Evolutionary conservation across 306 rosid species (phyloP).

Genomic region (Quercus agrifolia): DNA sequence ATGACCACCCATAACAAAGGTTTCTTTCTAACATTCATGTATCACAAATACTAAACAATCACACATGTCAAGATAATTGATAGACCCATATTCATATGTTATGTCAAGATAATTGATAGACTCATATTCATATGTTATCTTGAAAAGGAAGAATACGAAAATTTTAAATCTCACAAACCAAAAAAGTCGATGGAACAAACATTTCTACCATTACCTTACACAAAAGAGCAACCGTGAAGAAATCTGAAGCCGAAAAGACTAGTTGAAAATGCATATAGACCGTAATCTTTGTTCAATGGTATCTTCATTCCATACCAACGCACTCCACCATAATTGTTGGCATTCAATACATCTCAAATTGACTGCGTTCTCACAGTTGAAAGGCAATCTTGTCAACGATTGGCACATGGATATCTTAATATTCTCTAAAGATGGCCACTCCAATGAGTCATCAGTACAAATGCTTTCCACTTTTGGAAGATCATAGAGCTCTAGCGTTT

Average conservation of each 20-base stretch:
- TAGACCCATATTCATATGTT: no score
- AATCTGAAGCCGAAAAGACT: no score
- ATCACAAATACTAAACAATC: no score
- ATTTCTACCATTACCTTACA: background rate
- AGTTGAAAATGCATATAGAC: no score
- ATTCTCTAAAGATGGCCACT: slow-evolving; percentile 22
- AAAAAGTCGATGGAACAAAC: no score
- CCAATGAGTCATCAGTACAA: slow-evolving; percentile 6
- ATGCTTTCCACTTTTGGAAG: slow-evolving; percentile 1
- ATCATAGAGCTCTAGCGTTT: slow-evolving; percentile 9
- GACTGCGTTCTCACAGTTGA: background rate
- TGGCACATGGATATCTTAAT: slow-evolving; percentile 10
- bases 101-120: no score
- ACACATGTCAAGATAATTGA: no score
- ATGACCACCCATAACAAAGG: no score
- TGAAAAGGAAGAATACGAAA: no score
- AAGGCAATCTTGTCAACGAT: slow-evolving; percentile 13
- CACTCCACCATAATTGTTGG: slow-evolving; percentile 22
- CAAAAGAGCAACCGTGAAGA: background rate
- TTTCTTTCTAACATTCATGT: no score
- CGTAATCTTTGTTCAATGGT: background rate
- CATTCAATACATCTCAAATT: slow-evolving; percentile 15
- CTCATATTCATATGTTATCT: no score
- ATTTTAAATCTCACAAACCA: no score
- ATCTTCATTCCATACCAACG: slow-evolving; percentile 15